Evolutionary conservation across 345 rosid genomes (phyloP).

Genomic region (Luvunga scandens): DNA sequence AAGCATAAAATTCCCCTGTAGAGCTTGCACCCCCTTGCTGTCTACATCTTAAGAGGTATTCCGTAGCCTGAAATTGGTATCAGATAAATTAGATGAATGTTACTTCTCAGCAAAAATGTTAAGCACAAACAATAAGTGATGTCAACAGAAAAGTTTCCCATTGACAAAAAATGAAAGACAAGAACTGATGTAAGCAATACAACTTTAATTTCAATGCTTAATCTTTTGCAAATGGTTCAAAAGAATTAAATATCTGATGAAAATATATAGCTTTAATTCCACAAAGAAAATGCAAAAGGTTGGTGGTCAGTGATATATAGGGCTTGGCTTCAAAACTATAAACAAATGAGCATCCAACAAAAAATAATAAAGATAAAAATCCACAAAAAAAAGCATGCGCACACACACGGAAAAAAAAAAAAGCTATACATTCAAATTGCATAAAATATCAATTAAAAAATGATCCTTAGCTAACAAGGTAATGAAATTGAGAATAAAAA

Average conservation of each 20-base stretch:
- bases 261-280: background rate
- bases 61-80: constrained; percentile 67
- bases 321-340: background rate
- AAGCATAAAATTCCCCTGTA: constrained; percentile 54
- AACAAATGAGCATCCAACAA: background rate
- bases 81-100: background rate
- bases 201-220: background rate
- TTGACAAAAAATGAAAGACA: background rate
- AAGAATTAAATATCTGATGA: background rate
- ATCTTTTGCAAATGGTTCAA: background rate
- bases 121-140: background rate
- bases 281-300: background rate
- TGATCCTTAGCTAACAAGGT: background rate
- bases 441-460: background rate
- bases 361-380: background rate
- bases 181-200: background rate
- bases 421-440: background rate
- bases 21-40: constrained; percentile 59
- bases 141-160: background rate
- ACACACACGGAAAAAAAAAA: too few species aligned
- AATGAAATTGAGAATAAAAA: background rate
- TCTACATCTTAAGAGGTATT: constrained; percentile 61
- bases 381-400: background rate
- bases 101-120: constrained; percentile 1
- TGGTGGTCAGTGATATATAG: background rate